These are phyloP conservation scores for Alternaria sp. DNA, from an alignment of 2,329 filamentous ascomycete species.

Conservation along the genomic window DNA sequence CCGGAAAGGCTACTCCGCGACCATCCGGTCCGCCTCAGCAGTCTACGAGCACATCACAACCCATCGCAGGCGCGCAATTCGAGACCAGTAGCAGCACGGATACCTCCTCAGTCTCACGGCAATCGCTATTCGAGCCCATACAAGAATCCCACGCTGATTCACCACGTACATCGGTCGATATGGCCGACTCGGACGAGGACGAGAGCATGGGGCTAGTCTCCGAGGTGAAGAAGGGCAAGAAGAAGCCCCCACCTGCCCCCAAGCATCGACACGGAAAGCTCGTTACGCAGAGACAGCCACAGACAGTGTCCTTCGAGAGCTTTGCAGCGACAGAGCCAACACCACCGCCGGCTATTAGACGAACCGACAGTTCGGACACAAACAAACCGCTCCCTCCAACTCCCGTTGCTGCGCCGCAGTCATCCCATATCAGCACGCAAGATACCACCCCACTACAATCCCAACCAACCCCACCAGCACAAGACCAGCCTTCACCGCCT, in stretches of 20 bases:
- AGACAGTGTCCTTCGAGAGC: constrained; percentile 44
- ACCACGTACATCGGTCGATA: constrained; percentile 66
- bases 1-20: constrained; percentile 63
- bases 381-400: constrained; percentile 69
- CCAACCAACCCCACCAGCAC: constrained; percentile 15
- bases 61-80: constrained; percentile 31
- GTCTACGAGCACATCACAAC: constrained; percentile 28
- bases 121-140: constrained; percentile 64
- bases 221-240: constrained; percentile 61
- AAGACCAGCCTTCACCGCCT: constrained; percentile 22
- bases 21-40: constrained; percentile 34
- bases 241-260: constrained; percentile 69
- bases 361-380: constrained; percentile 55
- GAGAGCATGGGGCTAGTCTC: constrained; percentile 44
- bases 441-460: constrained; percentile 25
- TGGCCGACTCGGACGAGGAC: constrained; percentile 59
- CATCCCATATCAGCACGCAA: constrained; percentile 28
- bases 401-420: constrained; percentile 43
- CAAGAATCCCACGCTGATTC: constrained; percentile 57
- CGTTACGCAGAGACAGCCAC: constrained; percentile 61
- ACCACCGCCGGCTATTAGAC: constrained; percentile 29
- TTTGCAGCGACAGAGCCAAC: constrained; percentile 35
- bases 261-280: constrained; percentile 80
- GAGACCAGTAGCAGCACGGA: constrained; percentile 64
- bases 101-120: constrained; percentile 64